These are phyloP conservation scores for Tanozyma kutaoensis DNA, from an alignment of 805 yeast genomes.

Conservation along the genomic window DNA sequence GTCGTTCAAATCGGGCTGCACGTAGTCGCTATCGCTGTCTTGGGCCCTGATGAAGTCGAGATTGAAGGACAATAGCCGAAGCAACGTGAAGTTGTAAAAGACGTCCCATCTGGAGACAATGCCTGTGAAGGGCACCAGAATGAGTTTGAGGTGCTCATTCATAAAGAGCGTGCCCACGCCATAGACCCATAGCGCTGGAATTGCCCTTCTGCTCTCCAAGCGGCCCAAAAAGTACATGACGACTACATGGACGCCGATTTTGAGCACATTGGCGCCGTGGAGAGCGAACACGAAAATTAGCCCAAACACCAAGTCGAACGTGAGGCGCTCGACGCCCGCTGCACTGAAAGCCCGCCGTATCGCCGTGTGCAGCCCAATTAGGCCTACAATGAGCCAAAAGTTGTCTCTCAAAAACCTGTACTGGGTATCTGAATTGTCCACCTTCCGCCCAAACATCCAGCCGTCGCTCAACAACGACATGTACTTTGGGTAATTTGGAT, in stretches of 20 bases:
- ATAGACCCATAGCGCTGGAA: constrained; percentile 52
- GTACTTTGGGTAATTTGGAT: constrained; percentile 58
- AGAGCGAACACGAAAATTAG: constrained; percentile 51
- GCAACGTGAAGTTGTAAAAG: constrained; percentile 76
- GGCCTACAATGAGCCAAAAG: constrained; percentile 43
- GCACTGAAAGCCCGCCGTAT: too few relatives aligned
- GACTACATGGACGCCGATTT: constrained; percentile 44
- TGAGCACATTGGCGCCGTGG: constrained; percentile 67
- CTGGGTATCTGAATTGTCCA: constrained; percentile 87
- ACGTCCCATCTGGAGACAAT: constrained; percentile 91
- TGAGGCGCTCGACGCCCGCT: constrained; percentile 8
- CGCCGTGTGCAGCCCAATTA: constrained; percentile 40
- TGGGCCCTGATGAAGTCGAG: constrained; percentile 51
- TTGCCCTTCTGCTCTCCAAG: constrained; percentile 18
- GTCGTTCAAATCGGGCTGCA: constrained; percentile 29
- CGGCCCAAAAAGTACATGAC: constrained; percentile 40
- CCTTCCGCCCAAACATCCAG: constrained; percentile 83
- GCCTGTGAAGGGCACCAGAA: constrained; percentile 54
- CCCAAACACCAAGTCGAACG: constrained; percentile 66
- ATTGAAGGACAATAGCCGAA: constrained; percentile 75
- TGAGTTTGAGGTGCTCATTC: constrained; percentile 41
- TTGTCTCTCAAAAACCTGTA: constrained; percentile 81
- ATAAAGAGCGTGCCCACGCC: constrained; percentile 69
- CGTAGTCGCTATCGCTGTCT: background rate
- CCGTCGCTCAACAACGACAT: constrained; percentile 57